A percentile compares a stretch with the other conserved stretches of the same genome.
These are phyloP conservation scores for Tillandsia leiboldiana DNA, from an alignment of 176 grass and related monocot genomes.

Conservation along the genomic window DNA sequence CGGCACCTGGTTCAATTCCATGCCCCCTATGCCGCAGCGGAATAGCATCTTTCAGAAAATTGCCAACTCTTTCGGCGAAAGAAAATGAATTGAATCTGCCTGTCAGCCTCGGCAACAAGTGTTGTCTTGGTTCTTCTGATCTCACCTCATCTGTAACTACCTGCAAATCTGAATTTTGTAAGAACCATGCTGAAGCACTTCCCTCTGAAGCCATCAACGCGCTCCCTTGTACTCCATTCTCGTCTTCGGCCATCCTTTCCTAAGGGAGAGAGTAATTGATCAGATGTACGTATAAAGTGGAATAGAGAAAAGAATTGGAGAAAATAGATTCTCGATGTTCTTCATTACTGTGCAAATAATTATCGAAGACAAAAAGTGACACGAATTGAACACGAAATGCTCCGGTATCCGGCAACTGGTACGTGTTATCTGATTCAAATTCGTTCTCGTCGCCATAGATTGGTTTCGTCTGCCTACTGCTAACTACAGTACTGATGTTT, in stretches of 20 bases:
- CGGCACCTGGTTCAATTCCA: slow-evolving; percentile 52
- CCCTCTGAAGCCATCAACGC: slow-evolving; percentile 20
- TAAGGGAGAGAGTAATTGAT: slow-evolving; percentile 15
- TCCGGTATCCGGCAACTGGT: too few species aligned
- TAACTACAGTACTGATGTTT: too few species aligned
- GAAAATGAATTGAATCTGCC: slow-evolving; percentile 8
- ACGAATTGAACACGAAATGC: too few species aligned
- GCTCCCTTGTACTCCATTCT: slow-evolving; percentile 24
- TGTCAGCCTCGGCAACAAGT: slow-evolving; percentile 14
- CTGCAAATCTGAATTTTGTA: slow-evolving; percentile 17
- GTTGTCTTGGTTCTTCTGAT: background rate
- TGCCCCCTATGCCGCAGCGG: slow-evolving; percentile 81
- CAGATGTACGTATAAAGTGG: background rate
- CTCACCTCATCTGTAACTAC: slow-evolving; percentile 6
- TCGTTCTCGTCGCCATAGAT: too few species aligned
- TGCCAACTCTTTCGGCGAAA: slow-evolving; percentile 6
- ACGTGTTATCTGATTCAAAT: too few species aligned
- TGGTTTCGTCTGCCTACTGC: too few species aligned
- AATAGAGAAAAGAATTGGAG: background rate
- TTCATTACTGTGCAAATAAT: background rate
- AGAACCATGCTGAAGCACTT: slow-evolving; percentile 14
- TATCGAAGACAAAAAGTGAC: background rate
- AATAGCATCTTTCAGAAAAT: slow-evolving; percentile 54
- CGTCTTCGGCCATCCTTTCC: slow-evolving; percentile 25
- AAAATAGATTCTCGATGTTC: background rate